Conservation (phyloP, 768 basidiomycete genomes). For the Boletus rubroflammeus region DNA sequence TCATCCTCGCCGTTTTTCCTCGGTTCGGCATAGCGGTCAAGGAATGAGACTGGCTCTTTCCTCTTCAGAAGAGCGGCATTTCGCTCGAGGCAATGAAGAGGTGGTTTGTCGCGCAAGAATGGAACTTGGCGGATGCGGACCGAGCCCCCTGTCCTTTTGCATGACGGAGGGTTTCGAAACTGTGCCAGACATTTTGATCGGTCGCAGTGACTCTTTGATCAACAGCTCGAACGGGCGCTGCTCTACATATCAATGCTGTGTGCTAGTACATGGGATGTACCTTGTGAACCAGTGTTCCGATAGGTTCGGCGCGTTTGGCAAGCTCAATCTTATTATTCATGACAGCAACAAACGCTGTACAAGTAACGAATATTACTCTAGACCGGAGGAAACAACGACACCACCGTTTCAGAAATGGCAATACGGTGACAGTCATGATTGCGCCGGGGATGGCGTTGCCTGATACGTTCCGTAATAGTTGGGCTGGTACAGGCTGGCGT, state of each 20-base stretch:
- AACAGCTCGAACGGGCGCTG: neutral
- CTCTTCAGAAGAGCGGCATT: slow-evolving; percentile 23
- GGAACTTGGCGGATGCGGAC: slow-evolving; percentile 5
- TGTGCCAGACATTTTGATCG: slow-evolving; percentile 15
- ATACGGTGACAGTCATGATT: slow-evolving; percentile 17
- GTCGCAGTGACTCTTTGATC: neutral
- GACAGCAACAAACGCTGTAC: slow-evolving; percentile 10
- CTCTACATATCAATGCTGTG: neutral
- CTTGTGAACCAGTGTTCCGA: neutral
- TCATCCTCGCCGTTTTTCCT: slow-evolving; percentile 13
- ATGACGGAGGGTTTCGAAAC: slow-evolving; percentile 6
- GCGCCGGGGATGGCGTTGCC: slow-evolving; percentile 30
- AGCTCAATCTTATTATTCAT: slow-evolving; percentile 18
- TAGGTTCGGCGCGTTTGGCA: neutral
- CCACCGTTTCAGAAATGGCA: neutral
- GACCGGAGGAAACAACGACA: neutral
- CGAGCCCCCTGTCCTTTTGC: neutral
- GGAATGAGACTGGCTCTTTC: slow-evolving; percentile 21
- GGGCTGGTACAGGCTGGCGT: slow-evolving; percentile 24
- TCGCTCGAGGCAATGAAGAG: slow-evolving; percentile 27
- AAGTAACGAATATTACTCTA: slow-evolving; percentile 22
- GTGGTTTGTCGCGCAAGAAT: slow-evolving; percentile 31
- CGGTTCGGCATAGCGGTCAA: slow-evolving; percentile 7
- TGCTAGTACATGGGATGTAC: too few relatives aligned
- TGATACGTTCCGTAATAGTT: slow-evolving; percentile 34